Evolutionary conservation across 2,329 filamentous ascomycete genomes (phyloP).

Genomic region (Neospermospora avenae): DNA sequence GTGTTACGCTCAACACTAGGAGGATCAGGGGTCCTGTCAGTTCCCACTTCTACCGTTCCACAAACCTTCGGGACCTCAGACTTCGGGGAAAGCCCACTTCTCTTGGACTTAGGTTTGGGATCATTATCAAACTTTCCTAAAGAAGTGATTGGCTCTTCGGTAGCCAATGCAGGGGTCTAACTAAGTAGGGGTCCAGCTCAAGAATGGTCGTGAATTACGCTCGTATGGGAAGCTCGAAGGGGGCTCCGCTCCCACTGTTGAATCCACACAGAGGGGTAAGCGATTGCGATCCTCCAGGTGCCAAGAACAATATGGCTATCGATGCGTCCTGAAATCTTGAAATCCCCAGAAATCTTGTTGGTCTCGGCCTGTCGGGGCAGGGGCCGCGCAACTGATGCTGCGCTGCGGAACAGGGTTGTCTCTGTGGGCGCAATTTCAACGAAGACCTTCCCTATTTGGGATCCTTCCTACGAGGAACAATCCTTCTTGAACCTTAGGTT

Average conservation of each 20-base stretch:
- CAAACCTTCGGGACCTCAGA: not conserved
- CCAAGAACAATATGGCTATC: not conserved
- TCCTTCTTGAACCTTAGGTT: not conserved
- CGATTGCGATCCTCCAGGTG: not conserved
- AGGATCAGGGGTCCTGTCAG: not conserved
- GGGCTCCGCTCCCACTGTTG: too few species aligned
- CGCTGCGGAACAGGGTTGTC: not conserved
- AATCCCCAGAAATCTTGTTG: not conserved
- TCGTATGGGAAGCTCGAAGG: too few species aligned
- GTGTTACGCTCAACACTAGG: not conserved
- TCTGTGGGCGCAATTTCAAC: conserved; percentile 2
- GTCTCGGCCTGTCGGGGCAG: not conserved
- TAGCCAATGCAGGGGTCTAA: not conserved
- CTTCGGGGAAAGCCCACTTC: not conserved
- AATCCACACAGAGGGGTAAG: too few species aligned
- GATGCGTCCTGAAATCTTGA: not conserved
- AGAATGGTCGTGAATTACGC: not conserved
- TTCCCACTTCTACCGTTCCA: not conserved
- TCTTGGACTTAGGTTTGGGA: not conserved
- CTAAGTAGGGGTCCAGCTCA: not conserved
- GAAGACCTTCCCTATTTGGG: conserved; percentile 4
- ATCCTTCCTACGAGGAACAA: not conserved
- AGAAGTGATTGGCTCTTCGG: too few species aligned
- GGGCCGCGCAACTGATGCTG: not conserved
- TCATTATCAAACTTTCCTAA: too few species aligned